Evolutionary conservation across 164 flowering plant species (phyloP).

Genomic region (Vitis labrusca): DNA sequence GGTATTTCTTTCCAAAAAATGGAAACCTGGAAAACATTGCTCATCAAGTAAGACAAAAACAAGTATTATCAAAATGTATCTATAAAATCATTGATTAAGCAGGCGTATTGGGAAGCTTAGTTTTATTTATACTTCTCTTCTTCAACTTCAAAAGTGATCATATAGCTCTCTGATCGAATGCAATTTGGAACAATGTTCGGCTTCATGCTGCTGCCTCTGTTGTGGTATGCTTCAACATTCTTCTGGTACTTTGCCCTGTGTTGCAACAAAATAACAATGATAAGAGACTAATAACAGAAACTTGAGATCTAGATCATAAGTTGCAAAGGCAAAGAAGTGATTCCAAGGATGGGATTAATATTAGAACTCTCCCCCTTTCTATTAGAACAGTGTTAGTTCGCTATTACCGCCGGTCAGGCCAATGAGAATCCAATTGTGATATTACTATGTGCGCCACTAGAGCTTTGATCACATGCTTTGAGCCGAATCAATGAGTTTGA

Average conservation of each 20-base stretch:
- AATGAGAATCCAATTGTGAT: no score
- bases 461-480: background rate
- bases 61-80: background rate
- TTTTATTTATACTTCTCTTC: conserved; percentile 78
- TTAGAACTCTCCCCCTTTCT: background rate
- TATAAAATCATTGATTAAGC: background rate
- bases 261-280: background rate
- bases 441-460: no score
- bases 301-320: no score
- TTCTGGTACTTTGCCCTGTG: conserved; percentile 97
- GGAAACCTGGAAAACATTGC: conserved; percentile 69
- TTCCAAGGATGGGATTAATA: background rate
- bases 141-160: conserved; percentile 95
- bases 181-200: conserved; percentile 80
- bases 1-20: conserved; percentile 90
- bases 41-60: background rate
- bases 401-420: no score
- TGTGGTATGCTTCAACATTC: conserved; percentile 96
- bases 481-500: background rate
- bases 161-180: conserved; percentile 86
- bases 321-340: background rate
- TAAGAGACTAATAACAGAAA: background rate
- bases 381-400: no score
- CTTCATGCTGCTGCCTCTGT: conserved; percentile 70
- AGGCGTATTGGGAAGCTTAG: background rate